Evolutionary conservation across 169 alveolate species (phyloP), one percentile per base, ranked within the genome.

Genomic region (Plasmodium gallinaceum): DNA sequence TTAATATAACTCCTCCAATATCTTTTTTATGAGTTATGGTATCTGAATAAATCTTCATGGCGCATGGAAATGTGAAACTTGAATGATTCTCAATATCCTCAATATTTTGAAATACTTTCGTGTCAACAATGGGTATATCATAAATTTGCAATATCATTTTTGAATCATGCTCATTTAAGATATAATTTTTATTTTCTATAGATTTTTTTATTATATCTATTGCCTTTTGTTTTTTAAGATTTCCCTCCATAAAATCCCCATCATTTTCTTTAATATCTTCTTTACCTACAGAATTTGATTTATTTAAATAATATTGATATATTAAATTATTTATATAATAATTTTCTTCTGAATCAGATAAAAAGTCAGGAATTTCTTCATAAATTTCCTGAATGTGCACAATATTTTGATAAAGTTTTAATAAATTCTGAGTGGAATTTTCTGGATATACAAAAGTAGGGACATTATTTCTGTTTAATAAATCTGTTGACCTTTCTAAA

Each of bases 381-480:
- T 78, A 78, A 22, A 78, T 8, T 5, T 65, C 74, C n/a, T 78
- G 89, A 22, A 78, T 78, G 26, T 78, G 89, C 10, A 14, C 64
- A 42, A 88, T 58, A 74, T 76, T 51, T 86, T 80, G 14, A 62
- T 39, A 20, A 37, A 52, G 18, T 72, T 72, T 88, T 65, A 73
- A 10, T 45, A 70, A 46, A 43, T 83, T 88, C 46, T 74, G 86
- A 64, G 93, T 76, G 8, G 94, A 78, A 70, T 89, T 93, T 37
- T 93, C 95, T 0, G 97, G 97, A 46, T 88, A 88, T 22, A 91
- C 93, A 46, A 88, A 94, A 42, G 93, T 90, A 7, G 95, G 95
- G 46, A 95, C 85, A 64, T 91, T 90, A 24, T 90, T 90, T 24
- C 76, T 71, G 66, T 92, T 88, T 52, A 95, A 60, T 39, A 93